Evolutionary conservation across 2,329 filamentous ascomycete species (phyloP).

Genomic region (Fusarium pilosicola): DNA sequence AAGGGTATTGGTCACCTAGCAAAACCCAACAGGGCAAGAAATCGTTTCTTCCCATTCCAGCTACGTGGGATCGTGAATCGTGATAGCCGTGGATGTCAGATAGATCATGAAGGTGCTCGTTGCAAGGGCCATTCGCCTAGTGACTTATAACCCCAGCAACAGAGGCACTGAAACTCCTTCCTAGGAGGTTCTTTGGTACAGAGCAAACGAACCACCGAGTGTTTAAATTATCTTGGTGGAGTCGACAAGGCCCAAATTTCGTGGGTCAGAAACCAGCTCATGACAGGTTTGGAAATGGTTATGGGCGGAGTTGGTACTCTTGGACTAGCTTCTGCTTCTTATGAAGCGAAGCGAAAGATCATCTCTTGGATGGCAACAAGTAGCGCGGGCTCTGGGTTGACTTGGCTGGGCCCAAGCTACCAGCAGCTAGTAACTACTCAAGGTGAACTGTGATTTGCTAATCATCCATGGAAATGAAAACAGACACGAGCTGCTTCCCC

Average conservation of each 20-base stretch:
- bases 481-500: constrained; percentile 17
- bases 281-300: constrained; percentile 14
- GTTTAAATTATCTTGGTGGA: constrained; percentile 33
- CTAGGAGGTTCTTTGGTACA: neutral
- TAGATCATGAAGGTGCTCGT: neutral
- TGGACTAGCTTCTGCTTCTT: constrained; percentile 17
- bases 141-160: neutral
- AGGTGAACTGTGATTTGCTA: constrained; percentile 29
- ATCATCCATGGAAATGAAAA: neutral
- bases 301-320: constrained; percentile 8
- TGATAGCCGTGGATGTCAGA: neutral
- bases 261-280: constrained; percentile 34
- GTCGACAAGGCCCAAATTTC: constrained; percentile 15
- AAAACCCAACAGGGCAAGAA: constrained; percentile 7
- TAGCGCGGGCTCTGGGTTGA: constrained; percentile 18
- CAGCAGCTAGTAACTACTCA: constrained; percentile 27
- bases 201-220: constrained; percentile 11
- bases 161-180: constrained; percentile 1
- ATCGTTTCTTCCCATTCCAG: constrained; percentile 29
- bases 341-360: constrained; percentile 22
- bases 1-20: constrained; percentile 19
- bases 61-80: constrained; percentile 5
- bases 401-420: constrained; percentile 36
- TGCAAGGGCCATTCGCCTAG: constrained; percentile 3
- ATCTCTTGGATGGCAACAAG: constrained; percentile 25